Base-by-base conservation (phyloP, 2,329 filamentous ascomycete genomes). In the Diaporthe sp. region DNA sequence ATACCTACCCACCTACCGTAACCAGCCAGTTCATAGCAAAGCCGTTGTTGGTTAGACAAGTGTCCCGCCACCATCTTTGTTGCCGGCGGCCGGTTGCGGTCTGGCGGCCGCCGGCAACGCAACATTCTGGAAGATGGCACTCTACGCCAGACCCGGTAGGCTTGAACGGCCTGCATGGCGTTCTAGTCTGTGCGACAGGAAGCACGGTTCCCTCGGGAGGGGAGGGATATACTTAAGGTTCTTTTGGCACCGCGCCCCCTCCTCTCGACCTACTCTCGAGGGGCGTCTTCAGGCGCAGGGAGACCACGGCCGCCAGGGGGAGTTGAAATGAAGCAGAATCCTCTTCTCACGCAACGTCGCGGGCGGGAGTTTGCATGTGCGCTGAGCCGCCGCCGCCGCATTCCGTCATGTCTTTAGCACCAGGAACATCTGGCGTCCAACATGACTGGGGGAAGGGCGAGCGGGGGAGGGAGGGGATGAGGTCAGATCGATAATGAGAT, bases 111-210 rank as follows among this genome's bases (percentile, higher is more conserved):
- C 42, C 61, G 61, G 61, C 61, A 35, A 27, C 42, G 8, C n/a
- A 10, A 4, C 9, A 25, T 25, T 32, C 42, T 32, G 42, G 27
- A 13, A 30, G 39, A 6, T 3, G 39, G 39, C 59, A 63, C 39
- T 65, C 59, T 66, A 25, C 42, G 42, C 61, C 61, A 66, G 42
- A 66, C 61, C 50, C 27, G 37, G 59, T 30, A 22, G 39, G 37
- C 25, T 15, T 32, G 42, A 35, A 15, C 37, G 56, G 39, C 17
- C 59, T 22, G 22, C 59, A 25, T 47, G 59, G 39, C 42, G 61
- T 50, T 50, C 30, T n/a, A 25, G 61, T 66, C 61, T 66, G 61
- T 66, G 61, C 61, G 61, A 47, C 42, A 10, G 30, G 1, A 50
- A n/a, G 19, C 27, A 47, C 19, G 30, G 42, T 25, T 66, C 44